Evolutionary conservation across 768 basidiomycete genomes (phyloP), one percentile per base, ranked within the genome.

Genomic region (Nidularia pulvinata): DNA sequence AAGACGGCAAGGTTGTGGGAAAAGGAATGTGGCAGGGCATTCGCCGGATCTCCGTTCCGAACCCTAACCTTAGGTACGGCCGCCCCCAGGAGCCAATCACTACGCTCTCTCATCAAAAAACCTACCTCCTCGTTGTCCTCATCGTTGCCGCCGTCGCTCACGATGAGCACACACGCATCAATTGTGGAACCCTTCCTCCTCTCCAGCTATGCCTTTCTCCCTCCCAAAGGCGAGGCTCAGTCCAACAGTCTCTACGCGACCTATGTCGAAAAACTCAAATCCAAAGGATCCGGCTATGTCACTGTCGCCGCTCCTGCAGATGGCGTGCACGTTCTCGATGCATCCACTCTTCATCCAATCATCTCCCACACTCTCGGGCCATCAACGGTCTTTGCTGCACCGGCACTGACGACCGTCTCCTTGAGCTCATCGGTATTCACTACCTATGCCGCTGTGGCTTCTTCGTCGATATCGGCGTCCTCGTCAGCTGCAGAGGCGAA

Each of bases 221-320:
- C 10, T 30, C 49, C 5, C 42, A 49, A 7, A 5, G 42, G 22
- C 44, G 57, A 52, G 65, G 61, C 45, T 50, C 52, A 37, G 58
- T 44, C 56, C 36, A 53, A 65, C 25, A 67, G 62, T 54, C 53
- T 78, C 22, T 76, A 68, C 55, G 72, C 73, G 30, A 67, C 68
- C 2, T 66, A 76, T 33, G 63, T 62, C 51, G 19, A 19, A 19
- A 19, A 19, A 39, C 16, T 39, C 37, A 67, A 63, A 39, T 61
- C 69, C 11, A 65, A 66, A 46, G 59, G 63, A 47, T 73, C 65
- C 45, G 81, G 83, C 30, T 79, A 79, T 73, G 85, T 80, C 42
- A 88, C 88, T 1, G 76, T 89, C 51, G 79, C 88, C 11, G 85
- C 78, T 10, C 88, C 91, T 55, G 80, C 78, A 57, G 89, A 93